A percentile compares a stretch with the other conserved stretches of the same genome.
Evolutionary conservation across 2,329 filamentous ascomycete species (phyloP).

Genomic region (Alternaria sp.): DNA sequence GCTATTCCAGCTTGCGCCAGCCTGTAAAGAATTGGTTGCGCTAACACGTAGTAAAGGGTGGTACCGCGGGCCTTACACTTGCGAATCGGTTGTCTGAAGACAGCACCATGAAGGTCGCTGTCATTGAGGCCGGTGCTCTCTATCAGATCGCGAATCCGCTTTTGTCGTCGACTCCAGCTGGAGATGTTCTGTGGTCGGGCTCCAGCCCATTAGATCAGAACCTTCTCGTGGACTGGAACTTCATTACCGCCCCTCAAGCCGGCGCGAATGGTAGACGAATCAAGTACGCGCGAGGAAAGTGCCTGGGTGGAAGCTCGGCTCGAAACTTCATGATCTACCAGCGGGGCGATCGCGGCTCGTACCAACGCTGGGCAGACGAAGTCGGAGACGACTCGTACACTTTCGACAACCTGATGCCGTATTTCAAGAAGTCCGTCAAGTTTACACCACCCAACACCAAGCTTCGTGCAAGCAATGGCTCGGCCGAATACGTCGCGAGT

Average conservation of each 20-base stretch:
- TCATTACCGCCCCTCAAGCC: slow-evolving; percentile 35
- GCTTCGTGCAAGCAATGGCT: slow-evolving; percentile 15
- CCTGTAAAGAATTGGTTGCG: background rate
- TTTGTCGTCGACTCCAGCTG: slow-evolving; percentile 21
- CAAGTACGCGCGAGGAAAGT: slow-evolving; percentile 39
- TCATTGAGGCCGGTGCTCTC: slow-evolving; percentile 31
- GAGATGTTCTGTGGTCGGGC: slow-evolving; percentile 27
- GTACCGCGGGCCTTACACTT: slow-evolving; percentile 1
- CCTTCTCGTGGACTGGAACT: slow-evolving; percentile 37
- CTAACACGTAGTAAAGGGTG: background rate
- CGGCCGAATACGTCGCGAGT: slow-evolving; percentile 13
- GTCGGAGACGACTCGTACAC: slow-evolving; percentile 40
- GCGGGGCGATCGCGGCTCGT: slow-evolving; percentile 18
- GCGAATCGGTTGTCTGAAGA: background rate
- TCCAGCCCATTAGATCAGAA: slow-evolving; percentile 26
- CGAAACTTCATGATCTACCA: slow-evolving; percentile 34
- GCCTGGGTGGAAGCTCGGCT: slow-evolving; percentile 37
- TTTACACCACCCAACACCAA: slow-evolving; percentile 34
- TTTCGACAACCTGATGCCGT: slow-evolving; percentile 33
- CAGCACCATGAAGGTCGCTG: slow-evolving; percentile 15
- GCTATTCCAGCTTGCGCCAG: background rate
- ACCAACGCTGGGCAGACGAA: slow-evolving; percentile 36
- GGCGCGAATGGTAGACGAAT: slow-evolving; percentile 21
- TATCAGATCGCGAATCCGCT: slow-evolving; percentile 24
- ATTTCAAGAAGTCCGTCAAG: slow-evolving; percentile 37